These are phyloP conservation scores for Salix arbutifolia DNA, from an alignment of 345 rosid species.

Conservation along the genomic window DNA sequence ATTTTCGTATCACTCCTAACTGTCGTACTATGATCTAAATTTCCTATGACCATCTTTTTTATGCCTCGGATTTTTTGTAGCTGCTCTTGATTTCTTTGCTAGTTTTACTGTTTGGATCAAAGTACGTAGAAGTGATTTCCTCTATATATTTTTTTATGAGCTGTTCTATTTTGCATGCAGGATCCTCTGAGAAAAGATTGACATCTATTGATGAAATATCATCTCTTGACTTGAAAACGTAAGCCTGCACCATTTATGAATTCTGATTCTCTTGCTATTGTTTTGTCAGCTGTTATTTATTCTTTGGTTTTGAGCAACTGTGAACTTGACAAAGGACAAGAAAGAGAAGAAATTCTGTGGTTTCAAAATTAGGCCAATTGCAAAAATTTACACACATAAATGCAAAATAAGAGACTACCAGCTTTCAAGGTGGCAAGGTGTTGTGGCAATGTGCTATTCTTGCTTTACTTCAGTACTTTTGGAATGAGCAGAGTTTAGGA, in stretches of 20 bases:
- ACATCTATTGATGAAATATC: slow-evolving; percentile 59
- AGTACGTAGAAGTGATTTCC: background rate
- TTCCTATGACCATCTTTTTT: background rate
- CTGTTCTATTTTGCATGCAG: slow-evolving; percentile 37
- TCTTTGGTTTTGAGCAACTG: background rate
- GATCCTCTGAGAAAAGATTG: slow-evolving; percentile 49
- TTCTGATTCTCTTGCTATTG: background rate
- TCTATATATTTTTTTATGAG: background rate
- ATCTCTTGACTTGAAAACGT: slow-evolving; percentile 72
- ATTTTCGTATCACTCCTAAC: background rate
- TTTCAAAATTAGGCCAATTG: background rate
- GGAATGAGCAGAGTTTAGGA: too few relatives aligned
- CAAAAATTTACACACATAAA: too few relatives aligned
- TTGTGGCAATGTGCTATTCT: too few relatives aligned
- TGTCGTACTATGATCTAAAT: background rate
- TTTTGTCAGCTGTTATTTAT: background rate
- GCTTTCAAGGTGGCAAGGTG: too few relatives aligned
- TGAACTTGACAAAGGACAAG: background rate
- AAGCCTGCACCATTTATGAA: slow-evolving; percentile 22
- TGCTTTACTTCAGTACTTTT: too few relatives aligned
- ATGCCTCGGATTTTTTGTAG: background rate
- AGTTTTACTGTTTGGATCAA: background rate
- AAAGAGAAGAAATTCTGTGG: too few relatives aligned
- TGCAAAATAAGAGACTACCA: too few relatives aligned
- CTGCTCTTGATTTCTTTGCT: slow-evolving; percentile 1